These are phyloP conservation scores for Kappamyces sp. DNA, from an alignment of 192 early-diverging fungal genomes.

Conservation along the genomic window DNA sequence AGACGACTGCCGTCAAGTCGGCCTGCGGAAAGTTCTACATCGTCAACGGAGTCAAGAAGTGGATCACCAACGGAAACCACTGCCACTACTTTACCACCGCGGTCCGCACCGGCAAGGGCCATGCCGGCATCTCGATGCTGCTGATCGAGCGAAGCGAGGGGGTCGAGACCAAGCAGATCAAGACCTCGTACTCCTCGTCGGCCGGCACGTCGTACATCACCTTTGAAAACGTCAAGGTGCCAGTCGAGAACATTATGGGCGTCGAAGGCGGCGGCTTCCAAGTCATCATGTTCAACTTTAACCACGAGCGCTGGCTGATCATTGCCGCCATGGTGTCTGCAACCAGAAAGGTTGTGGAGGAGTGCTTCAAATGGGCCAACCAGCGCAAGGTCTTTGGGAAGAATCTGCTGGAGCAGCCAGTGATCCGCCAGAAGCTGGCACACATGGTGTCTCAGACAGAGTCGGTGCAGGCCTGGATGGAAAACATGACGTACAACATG, in stretches of 20 bases:
- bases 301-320: slow-evolving; percentile 53
- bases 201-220: slow-evolving; percentile 47
- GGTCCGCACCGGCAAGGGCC: slow-evolving; percentile 7
- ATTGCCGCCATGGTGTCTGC: slow-evolving; percentile 14
- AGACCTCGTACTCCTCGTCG: slow-evolving; percentile 44
- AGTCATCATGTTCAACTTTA: slow-evolving; percentile 51
- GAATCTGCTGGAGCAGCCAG: slow-evolving; percentile 44
- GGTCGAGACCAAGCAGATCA: slow-evolving; percentile 46
- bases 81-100: slow-evolving; percentile 28
- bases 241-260: slow-evolving; percentile 51
- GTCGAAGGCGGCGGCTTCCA: slow-evolving; percentile 46
- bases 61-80: slow-evolving; percentile 55
- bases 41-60: slow-evolving; percentile 56
- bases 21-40: slow-evolving; percentile 25
- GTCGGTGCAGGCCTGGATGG: slow-evolving; percentile 41
- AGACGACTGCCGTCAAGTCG: slow-evolving; percentile 21
- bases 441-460: slow-evolving; percentile 36
- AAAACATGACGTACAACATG: slow-evolving; percentile 52
- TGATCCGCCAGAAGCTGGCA: slow-evolving; percentile 51
- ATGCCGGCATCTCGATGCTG: slow-evolving; percentile 42
- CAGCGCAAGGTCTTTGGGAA: slow-evolving; percentile 55
- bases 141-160: slow-evolving; percentile 42
- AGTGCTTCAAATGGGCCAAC: slow-evolving; percentile 50
- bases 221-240: slow-evolving; percentile 55
- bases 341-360: slow-evolving; percentile 39